Evolutionary conservation across 495 filamentous ascomycete species (phyloP).

Genomic region (Penicillium cinerascens): DNA sequence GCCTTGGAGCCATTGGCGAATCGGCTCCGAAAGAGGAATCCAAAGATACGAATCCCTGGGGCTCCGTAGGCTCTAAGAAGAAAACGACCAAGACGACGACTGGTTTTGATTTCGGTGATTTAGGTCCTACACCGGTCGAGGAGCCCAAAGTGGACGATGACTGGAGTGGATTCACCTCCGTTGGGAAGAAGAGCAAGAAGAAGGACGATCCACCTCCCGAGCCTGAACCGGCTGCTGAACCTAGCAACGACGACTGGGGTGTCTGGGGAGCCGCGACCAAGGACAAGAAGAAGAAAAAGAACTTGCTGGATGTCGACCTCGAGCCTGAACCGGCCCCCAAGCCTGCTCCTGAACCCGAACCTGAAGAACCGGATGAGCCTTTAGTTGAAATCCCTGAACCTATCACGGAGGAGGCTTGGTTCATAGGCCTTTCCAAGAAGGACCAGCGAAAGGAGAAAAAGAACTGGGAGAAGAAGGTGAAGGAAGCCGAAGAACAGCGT

Average conservation of each 20-base stretch:
- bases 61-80: conserved; percentile 30
- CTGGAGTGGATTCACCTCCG: conserved; percentile 11
- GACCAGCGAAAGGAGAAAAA: conserved; percentile 36
- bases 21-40: conserved; percentile 28
- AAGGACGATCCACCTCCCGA: conserved; percentile 10
- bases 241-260: conserved; percentile 32
- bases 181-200: conserved; percentile 22
- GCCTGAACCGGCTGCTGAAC: conserved; percentile 10
- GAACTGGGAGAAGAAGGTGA: conserved; percentile 26
- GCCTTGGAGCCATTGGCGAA: conserved; percentile 30
- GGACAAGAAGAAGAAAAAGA: conserved; percentile 31
- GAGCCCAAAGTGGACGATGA: conserved; percentile 20
- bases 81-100: conserved; percentile 32
- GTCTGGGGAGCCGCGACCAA: conserved; percentile 17
- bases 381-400: background rate
- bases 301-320: conserved; percentile 22
- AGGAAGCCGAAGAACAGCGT: conserved; percentile 9
- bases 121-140: conserved; percentile 29
- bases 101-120: conserved; percentile 46
- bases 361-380: conserved; percentile 10
- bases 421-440: conserved; percentile 22
- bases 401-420: conserved; percentile 17
- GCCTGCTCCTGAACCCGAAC: conserved; percentile 9
- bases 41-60: conserved; percentile 45
- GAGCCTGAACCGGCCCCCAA: conserved; percentile 25